Conservation (phyloP, 2,329 filamentous ascomycete genomes). For the Ceratocystiopsis sp. region DNA sequence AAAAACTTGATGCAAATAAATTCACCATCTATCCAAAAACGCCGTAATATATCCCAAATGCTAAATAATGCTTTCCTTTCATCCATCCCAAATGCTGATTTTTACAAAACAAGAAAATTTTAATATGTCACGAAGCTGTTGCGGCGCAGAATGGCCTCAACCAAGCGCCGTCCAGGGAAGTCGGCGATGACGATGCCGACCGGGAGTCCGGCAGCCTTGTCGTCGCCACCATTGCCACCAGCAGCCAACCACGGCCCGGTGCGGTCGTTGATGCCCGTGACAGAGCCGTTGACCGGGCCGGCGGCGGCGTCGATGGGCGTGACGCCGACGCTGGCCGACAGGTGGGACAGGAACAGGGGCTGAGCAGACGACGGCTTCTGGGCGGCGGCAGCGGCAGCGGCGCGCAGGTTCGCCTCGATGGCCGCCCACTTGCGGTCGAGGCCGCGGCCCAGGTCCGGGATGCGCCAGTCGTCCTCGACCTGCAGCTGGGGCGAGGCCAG, state of each 20-base stretch:
- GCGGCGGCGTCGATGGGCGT: conserved; percentile 32
- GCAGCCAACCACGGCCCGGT: conserved; percentile 25
- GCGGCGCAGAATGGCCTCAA: conserved; percentile 24
- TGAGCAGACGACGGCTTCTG: conserved; percentile 10
- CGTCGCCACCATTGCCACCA: not conserved
- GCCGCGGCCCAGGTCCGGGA: conserved; percentile 21
- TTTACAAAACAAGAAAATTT: not conserved
- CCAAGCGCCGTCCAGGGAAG: conserved; percentile 26
- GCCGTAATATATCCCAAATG: no score
- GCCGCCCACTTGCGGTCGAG: conserved; percentile 30
- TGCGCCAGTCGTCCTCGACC: conserved; percentile 30
- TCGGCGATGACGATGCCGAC: conserved; percentile 31
- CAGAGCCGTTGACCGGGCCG: conserved; percentile 22
- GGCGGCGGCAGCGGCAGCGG: conserved; percentile 15
- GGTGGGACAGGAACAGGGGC: conserved; percentile 26
- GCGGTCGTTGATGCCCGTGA: conserved; percentile 32
- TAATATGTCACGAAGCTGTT: conserved; percentile 14
- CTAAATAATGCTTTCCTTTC: no score
- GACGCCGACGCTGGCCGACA: conserved; percentile 30
- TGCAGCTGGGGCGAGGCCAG: conserved; percentile 22
- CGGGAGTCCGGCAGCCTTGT: conserved; percentile 4
- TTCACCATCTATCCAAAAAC: no score
- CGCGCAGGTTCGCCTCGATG: conserved; percentile 23
- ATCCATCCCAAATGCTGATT: no score
- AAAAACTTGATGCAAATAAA: no score